Conservation (phyloP, 768 basidiomycete genomes). For the Pisolithus sp. region DNA sequence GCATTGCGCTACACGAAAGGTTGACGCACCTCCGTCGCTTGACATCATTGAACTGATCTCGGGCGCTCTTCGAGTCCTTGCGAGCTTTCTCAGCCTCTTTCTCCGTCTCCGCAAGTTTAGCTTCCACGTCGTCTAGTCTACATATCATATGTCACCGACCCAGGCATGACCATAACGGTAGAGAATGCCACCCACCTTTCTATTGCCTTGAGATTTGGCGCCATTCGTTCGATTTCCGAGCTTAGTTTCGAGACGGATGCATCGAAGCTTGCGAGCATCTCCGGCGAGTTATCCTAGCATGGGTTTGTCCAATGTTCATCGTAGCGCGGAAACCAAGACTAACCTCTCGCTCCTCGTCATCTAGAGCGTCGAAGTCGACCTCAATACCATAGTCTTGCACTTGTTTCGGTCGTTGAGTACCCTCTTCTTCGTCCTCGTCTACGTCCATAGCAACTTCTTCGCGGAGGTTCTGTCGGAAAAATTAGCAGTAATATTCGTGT, state of each 20-base stretch:
- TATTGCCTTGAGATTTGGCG: constrained; percentile 95
- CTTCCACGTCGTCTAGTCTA: constrained; percentile 79
- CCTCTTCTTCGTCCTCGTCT: constrained; percentile 83
- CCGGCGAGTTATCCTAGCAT: constrained; percentile 52
- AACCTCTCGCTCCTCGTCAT: constrained; percentile 70
- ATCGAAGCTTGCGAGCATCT: constrained; percentile 67
- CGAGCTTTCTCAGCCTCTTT: constrained; percentile 88
- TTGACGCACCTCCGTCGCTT: constrained; percentile 65
- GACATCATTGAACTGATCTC: constrained; percentile 86
- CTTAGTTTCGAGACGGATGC: constrained; percentile 62
- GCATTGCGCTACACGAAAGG: neutral
- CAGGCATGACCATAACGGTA: neutral
- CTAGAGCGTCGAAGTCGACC: constrained; percentile 72
- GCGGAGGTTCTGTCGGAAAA: constrained; percentile 55
- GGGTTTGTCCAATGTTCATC: neutral
- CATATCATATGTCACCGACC: neutral
- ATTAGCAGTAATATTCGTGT: constrained; percentile 3
- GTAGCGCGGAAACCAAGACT: constrained; percentile 10
- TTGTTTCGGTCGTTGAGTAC: constrained; percentile 62
- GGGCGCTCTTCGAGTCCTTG: constrained; percentile 82
- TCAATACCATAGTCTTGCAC: constrained; percentile 85
- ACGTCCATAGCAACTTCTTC: constrained; percentile 90
- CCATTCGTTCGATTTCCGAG: constrained; percentile 85
- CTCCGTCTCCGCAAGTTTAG: constrained; percentile 82
- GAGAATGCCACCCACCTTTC: constrained; percentile 51